Evolutionary conservation across 306 rosid genomes (phyloP), one percentile per base, ranked within the genome.

Genomic region (Quercus robur): DNA sequence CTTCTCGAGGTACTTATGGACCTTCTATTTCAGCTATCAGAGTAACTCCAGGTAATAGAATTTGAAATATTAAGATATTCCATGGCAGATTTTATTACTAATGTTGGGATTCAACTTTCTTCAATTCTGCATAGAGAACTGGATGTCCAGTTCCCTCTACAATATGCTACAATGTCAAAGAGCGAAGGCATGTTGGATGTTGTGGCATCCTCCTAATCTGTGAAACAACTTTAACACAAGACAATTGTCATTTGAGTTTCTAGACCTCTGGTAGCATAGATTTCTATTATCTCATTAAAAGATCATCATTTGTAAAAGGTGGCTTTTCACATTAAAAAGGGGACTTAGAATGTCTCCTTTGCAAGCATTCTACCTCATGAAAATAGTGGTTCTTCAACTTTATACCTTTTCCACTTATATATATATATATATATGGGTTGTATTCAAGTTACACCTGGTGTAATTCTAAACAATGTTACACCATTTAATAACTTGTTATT

Each of bases 11-110:
- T 75, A 84, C 90, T 56, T 91, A 87, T 79, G 98, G 98, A 3
- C 97, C 98, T 81, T 33, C 88, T 78, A 77, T 94, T 81, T 90
- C 91, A 73, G 97, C 96, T 77, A 86, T 94, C 80, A 89, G 88
- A 17, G 93, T 94, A 28, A 83, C 72, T 54, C 93, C 97, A 81
- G 90, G 98, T 94, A 85, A 86, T 66, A 77, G 79, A 19, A 5
- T 5, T n/a, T 73, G 71, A 38, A 17, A 6, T 13, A 17, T 1
- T 31, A 21, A 15, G 21, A 33, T 33, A 19, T 14, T 74, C 20
- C 31, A 72, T 20, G 62, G 54, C 56, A 63, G 2, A 3, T 79
- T 79, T 41, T 38, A 33, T 4, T 41, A 74, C 33, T 57, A 46
- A 21, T 68, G 7, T 85, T 25, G 25, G 15, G 26, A 67, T 67